Percentiles rank a stretch among this genome's conserved stretches.
Evolutionary conservation across 2,329 filamentous ascomycete genomes (phyloP).

Genomic region (Calonectria honghensis): DNA sequence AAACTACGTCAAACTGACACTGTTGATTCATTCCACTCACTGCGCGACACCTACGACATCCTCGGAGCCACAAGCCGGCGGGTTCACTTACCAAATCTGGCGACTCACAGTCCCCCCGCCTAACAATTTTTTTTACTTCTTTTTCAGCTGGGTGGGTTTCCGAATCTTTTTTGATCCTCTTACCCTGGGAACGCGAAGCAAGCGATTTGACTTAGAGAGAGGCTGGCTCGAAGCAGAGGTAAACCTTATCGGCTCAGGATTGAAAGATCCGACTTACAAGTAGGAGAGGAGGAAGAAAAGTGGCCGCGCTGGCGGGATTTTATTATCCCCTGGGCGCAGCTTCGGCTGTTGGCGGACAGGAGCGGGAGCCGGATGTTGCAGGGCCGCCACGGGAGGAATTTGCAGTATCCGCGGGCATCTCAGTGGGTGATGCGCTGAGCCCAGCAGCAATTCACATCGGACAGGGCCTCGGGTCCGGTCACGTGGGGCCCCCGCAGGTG

Average conservation of each 20-base stretch:
- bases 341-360: conserved; percentile 40
- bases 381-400: conserved; percentile 37
- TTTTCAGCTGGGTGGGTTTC: neutral
- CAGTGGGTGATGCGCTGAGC: conserved; percentile 22
- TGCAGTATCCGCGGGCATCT: conserved; percentile 27
- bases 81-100: conserved; percentile 23
- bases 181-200: neutral
- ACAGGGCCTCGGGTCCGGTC: conserved; percentile 23
- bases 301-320: conserved; percentile 47
- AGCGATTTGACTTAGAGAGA: conserved; percentile 2
- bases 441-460: conserved; percentile 27
- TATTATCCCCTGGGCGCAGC: conserved; percentile 39
- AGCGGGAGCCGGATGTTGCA: conserved; percentile 35
- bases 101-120: conserved; percentile 12
- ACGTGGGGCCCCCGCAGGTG: conserved; percentile 28
- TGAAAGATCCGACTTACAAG: conserved; percentile 26
- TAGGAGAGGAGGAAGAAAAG: conserved; percentile 18
- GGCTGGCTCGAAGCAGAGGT: neutral
- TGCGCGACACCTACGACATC: conserved; percentile 5
- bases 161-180: neutral
- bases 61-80: neutral
- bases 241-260: conserved; percentile 9
- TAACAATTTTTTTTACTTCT: neutral
- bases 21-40: conserved; percentile 8
- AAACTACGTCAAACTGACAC: conserved; percentile 18